Evolutionary conservation across 805 yeast genomes (phyloP), one percentile per base, ranked within the genome.

Genomic region (Metschnikowia corniflorae): DNA sequence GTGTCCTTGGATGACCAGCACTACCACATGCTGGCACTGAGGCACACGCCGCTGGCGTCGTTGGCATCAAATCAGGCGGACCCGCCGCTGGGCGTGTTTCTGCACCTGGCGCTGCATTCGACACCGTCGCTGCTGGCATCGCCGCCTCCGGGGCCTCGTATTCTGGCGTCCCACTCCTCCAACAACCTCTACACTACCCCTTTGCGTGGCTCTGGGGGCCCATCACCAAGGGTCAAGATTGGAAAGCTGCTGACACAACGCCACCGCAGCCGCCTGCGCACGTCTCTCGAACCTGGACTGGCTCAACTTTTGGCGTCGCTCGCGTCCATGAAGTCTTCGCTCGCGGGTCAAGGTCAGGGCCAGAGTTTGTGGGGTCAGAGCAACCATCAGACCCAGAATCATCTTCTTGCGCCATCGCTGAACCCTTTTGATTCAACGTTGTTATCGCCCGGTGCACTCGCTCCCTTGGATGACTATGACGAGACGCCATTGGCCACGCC

Each of bases 61-160:
- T 21, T 43, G 42, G 41, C 37, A 9, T 35, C 37, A 23, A 35
- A 31, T 31, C 29, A 36, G 19, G 50, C 49, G 3, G 50, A 48
- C 15, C 52, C 52, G 27, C 52, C 52, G 16, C 30, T 26, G 26
- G 50, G 50, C 25, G 37, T 42, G 10, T 47, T 44, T 29, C 24
- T 43, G 17, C 47, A 46, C 34, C 29, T 35, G 22, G 26, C 29
- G 18, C 37, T 43, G 23, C 25, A 35, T 17, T 28, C 39, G 30
- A 58, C 63, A n/a, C 51, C 63, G 26, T 53, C 61, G 30, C 57
- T 61, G 39, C 64, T 66, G 36, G 40, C 50, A 25, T 50, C 63
- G 24, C 67, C 71, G 6, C 71, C 73, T 2, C 49, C 65, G 15
- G 51, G 63, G 16, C 50, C 71, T 39, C 60, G 58, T 31, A 57